Evolutionary conservation across 2,329 filamentous ascomycete genomes (phyloP), one percentile per base, ranked within the genome.

Genomic region (Fusarium bulbicola): DNA sequence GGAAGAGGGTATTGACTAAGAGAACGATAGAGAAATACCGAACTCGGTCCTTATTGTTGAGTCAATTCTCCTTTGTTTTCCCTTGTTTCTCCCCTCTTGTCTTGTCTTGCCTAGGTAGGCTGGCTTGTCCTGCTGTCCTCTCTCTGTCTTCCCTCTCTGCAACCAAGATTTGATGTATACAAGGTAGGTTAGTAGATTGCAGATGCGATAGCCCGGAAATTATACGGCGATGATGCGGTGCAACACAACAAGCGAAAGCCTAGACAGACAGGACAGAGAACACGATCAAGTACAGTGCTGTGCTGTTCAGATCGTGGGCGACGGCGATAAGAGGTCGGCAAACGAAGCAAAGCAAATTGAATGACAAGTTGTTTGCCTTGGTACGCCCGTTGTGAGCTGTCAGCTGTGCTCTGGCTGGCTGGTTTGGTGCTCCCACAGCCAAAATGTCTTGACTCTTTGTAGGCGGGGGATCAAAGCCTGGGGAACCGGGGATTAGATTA

Each of bases 1-100:
- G 76, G 76, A 71, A 76, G 74, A 72, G 61, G 56, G 52, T 61
- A 59, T 74, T 73, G 71, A 74, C 75, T 77, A 73, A 75, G 70
- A 68, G 62, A 68, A 53, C 62, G 66, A 68, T 58, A 72, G 30
- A 58, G 32, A 37, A 34, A 37, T 68, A 73, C 66, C 61, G 58
- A 54, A 58, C 60, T 68, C 49, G 70, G 70, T 71, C 70, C 39
- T 43, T 57, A 30, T 52, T 59, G 64, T 72, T 70, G 60, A 73
- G 66, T 58, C 70, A 68, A 52, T 69, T 54, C n/a, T n/a, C 32
- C 42, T 60, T 21, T 21, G 24, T 26, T 30, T n/a, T 36, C n/a
- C 16, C 32, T 42, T 15, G 18, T 54, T 18, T 36, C 14, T 13
- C n/a, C 34, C 16, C n/a, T 24, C 28, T 36, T 49, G 30, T 8